Percentiles rank a stretch among this genome's conserved stretches.
phyloP scores from a whole-genome alignment of 768 basidiomycete genomes.

The Tremella yokohamensis region DNA sequence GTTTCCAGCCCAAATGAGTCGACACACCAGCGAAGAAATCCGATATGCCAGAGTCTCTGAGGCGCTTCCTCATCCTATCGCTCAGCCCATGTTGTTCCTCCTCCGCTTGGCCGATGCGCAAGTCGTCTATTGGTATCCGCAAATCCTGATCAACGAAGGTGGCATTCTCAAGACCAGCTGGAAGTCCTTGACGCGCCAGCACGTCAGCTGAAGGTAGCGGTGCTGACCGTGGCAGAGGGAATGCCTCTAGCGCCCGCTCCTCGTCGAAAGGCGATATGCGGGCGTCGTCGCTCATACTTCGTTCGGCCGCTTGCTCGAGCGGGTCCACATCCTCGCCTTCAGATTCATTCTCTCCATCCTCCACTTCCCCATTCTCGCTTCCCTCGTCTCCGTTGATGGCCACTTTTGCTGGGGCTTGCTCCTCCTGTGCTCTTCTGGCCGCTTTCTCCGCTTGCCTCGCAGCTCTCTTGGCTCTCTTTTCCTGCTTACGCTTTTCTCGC shows the following conservation, averaged over 20 bases:
- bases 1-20: not conserved
- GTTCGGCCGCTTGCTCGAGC: not conserved
- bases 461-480: constrained; percentile 15
- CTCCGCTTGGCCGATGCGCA: constrained; percentile 14
- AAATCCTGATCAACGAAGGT: constrained; percentile 42
- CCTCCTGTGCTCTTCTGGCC: constrained; percentile 1
- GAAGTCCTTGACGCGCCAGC: constrained; percentile 46
- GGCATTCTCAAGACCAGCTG: constrained; percentile 46
- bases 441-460: constrained; percentile 1
- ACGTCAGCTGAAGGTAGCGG: constrained; percentile 42
- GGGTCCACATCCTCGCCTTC: constrained; percentile 12
- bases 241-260: constrained; percentile 37
- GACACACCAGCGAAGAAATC: constrained; percentile 81
- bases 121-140: constrained; percentile 22
- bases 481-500: constrained; percentile 17
- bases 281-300: not conserved
- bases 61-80: constrained; percentile 60
- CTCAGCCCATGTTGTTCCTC: constrained; percentile 56
- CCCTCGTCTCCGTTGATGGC: constrained; percentile 2
- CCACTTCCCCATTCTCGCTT: constrained; percentile 6
- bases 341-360: constrained; percentile 8
- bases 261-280: constrained; percentile 2
- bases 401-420: not conserved
- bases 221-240: constrained; percentile 43
- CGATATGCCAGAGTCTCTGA: constrained; percentile 73